Conservation (phyloP, 1,284 basidiomycete species). For the Porodaedalea pini region DNA sequence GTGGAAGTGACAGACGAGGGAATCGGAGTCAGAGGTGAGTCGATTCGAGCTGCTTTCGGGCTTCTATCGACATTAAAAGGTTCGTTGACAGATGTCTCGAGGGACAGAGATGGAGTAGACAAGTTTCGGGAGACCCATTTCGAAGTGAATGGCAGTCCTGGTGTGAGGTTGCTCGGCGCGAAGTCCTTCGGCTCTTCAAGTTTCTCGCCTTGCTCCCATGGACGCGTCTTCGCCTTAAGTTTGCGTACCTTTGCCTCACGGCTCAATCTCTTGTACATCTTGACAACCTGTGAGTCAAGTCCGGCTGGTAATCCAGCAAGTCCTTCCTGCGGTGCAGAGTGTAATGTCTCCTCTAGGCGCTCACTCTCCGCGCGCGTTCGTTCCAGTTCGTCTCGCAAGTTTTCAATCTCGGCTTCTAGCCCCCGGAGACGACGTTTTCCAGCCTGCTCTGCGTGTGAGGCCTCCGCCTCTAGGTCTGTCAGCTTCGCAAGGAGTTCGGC, state of each 20-base stretch:
- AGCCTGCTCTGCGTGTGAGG: constrained; percentile 57
- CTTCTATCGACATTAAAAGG: not conserved
- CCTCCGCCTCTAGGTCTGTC: constrained; percentile 69
- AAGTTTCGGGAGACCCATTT: not conserved
- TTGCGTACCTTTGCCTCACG: constrained; percentile 26
- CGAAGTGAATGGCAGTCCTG: constrained; percentile 3
- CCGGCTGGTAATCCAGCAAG: constrained; percentile 4
- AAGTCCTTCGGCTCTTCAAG: constrained; percentile 17
- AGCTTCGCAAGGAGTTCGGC: constrained; percentile 72
- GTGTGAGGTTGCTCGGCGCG: constrained; percentile 14
- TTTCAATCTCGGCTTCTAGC: constrained; percentile 73
- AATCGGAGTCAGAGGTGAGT: not conserved
- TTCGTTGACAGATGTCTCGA: not conserved
- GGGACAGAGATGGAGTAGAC: not conserved
- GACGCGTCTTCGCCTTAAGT: constrained; percentile 32
- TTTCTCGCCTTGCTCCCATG: constrained; percentile 39
- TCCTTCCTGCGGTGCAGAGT: constrained; percentile 27
- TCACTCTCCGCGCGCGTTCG: constrained; percentile 62
- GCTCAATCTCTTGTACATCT: constrained; percentile 15
- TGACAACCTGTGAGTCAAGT: constrained; percentile 13
- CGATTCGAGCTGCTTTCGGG: not conserved
- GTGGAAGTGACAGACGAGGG: not conserved
- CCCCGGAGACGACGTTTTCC: constrained; percentile 66
- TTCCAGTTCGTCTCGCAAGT: constrained; percentile 69
- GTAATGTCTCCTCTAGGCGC: constrained; percentile 64